A percentile compares a stretch with the other conserved stretches of the same genome.
These are phyloP conservation scores for Blastobotrys capitulatus DNA, from an alignment of 1,139 yeast species.

Conservation along the genomic window DNA sequence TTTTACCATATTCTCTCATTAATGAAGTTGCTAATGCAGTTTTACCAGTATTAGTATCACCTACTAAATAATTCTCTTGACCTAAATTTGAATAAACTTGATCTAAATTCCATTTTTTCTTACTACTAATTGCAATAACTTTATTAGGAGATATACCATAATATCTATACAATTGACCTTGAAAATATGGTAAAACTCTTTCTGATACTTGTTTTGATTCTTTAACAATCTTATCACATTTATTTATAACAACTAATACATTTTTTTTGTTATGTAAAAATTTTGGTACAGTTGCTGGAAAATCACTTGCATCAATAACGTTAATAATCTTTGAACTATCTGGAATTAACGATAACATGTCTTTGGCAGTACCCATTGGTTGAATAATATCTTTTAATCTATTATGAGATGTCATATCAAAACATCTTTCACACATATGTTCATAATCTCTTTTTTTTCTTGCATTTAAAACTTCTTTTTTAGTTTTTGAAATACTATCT, in stretches of 20 bases:
- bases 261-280: constrained; percentile 27
- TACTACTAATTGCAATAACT: constrained; percentile 47
- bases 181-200: constrained; percentile 43
- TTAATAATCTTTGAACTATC: constrained; percentile 48
- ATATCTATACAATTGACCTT: constrained; percentile 39
- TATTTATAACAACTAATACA: constrained; percentile 51
- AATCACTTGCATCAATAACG: constrained; percentile 60
- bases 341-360: constrained; percentile 42
- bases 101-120: constrained; percentile 48
- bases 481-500: constrained; percentile 10
- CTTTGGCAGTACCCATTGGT: constrained; percentile 17
- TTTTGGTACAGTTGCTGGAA: constrained; percentile 55
- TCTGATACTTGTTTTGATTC: constrained; percentile 32
- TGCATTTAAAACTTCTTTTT: constrained; percentile 6
- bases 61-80: constrained; percentile 52
- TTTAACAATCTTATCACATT: constrained; percentile 42
- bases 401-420: constrained; percentile 11
- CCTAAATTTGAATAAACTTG: constrained; percentile 36
- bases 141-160: constrained; percentile 42
- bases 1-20: constrained; percentile 12
- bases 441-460: constrained; percentile 14
- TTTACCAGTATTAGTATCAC: constrained; percentile 74
- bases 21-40: constrained; percentile 42
- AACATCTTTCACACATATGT: constrained; percentile 19
- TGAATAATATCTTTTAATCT: constrained; percentile 13